Percentiles rank a stretch among this genome's conserved stretches.
Evolutionary conservation across 768 basidiomycete species (phyloP).

Genomic region (Rhizopogon roseolus): DNA sequence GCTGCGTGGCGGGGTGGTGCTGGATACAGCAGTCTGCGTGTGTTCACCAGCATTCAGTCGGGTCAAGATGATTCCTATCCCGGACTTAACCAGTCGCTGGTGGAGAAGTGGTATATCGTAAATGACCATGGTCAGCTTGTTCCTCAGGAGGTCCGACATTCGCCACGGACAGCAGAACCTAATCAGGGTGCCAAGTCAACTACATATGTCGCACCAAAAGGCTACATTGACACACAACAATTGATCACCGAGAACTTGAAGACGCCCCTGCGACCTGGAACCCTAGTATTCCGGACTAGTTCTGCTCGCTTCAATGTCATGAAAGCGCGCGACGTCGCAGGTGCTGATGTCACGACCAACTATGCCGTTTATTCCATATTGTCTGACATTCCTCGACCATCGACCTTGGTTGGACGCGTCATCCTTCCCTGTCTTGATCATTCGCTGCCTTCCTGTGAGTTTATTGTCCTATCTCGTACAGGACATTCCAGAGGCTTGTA

Average conservation of each 20-base stretch:
- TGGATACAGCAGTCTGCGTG: background rate
- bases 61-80: background rate
- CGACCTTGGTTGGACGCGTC: conserved; percentile 8
- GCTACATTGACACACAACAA: background rate
- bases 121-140: conserved; percentile 5
- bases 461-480: conserved; percentile 13
- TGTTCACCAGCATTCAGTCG: background rate
- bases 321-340: background rate
- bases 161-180: background rate
- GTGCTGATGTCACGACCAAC: background rate
- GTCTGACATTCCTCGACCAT: background rate
- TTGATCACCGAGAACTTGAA: background rate
- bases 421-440: conserved; percentile 10
- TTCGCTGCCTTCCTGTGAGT: conserved; percentile 6
- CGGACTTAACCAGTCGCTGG: conserved; percentile 8
- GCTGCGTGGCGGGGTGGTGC: conserved; percentile 17
- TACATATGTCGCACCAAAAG: conserved; percentile 3
- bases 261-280: conserved; percentile 3
- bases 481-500: conserved; percentile 2
- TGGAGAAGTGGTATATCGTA: conserved; percentile 12
- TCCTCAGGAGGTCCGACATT: conserved; percentile 6
- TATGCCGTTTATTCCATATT: conserved; percentile 8
- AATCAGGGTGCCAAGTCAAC: background rate
- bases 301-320: conserved; percentile 8
- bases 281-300: conserved; percentile 19